These are phyloP conservation scores for Gamsiella multidivaricata DNA, from an alignment of 192 early-diverging fungal species.

Conservation along the genomic window DNA sequence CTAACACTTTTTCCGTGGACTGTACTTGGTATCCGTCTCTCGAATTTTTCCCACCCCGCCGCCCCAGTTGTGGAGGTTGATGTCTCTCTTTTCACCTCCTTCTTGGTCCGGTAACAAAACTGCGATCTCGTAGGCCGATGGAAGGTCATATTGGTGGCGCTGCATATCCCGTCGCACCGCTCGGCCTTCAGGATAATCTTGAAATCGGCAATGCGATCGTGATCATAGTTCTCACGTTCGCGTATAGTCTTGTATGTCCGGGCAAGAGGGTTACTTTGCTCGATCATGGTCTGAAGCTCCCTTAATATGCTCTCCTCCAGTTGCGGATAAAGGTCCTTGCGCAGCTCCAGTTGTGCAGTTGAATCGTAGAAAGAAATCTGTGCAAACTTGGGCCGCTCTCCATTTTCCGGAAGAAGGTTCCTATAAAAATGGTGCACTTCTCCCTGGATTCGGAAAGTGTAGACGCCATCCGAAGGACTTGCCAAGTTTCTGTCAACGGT, in stretches of 20 bases:
- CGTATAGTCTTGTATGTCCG: not conserved
- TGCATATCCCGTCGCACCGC: not conserved
- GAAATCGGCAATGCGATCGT: not conserved
- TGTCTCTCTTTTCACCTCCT: too few species aligned
- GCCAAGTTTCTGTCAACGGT: not conserved
- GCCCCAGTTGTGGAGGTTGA: too few species aligned
- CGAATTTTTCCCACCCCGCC: too few species aligned
- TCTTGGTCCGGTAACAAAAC: too few species aligned
- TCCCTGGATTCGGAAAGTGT: constrained; percentile 19
- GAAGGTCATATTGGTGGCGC: too few species aligned
- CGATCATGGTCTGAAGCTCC: constrained; percentile 1
- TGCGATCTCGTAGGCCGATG: too few species aligned
- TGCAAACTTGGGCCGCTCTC: not conserved
- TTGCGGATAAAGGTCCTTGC: not conserved
- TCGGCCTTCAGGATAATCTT: not conserved
- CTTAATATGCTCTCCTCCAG: too few species aligned
- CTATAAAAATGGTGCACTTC: constrained; percentile 8
- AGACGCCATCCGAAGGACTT: not conserved
- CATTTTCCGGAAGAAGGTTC: not conserved
- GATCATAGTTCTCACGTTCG: not conserved
- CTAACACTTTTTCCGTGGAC: too few species aligned
- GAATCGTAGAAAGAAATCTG: constrained; percentile 26
- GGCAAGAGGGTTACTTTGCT: not conserved
- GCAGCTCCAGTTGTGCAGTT: not conserved
- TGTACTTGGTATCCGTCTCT: too few species aligned